Conservation (phyloP, 2,329 filamentous ascomycete species). For the Aspergillus chevalieri region DNA sequence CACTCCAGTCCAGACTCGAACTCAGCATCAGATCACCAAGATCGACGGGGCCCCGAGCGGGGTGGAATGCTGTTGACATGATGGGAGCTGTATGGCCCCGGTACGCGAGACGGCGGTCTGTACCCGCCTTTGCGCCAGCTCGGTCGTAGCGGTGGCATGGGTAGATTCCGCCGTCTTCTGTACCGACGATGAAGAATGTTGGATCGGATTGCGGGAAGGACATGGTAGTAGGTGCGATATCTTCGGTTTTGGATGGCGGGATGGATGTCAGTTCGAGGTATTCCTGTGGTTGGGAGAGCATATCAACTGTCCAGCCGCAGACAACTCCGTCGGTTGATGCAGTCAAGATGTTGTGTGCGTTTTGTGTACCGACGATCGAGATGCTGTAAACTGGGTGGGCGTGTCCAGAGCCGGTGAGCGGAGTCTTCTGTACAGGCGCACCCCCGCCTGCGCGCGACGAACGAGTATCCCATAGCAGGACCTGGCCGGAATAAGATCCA, state of each 20-base stretch:
- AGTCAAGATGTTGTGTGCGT: conserved; percentile 97
- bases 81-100: conserved; percentile 87
- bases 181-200: conserved; percentile 94
- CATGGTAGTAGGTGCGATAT: conserved; percentile 89
- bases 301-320: conserved; percentile 96
- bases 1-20: conserved; percentile 92
- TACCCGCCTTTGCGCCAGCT: conserved; percentile 91
- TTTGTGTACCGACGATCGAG: conserved; percentile 93
- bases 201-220: conserved; percentile 92
- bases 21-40: conserved; percentile 88
- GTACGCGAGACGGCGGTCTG: conserved; percentile 84
- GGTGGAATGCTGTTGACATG: conserved; percentile 94
- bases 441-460: conserved; percentile 64
- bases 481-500: conserved; percentile 92
- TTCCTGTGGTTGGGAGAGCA: conserved; percentile 95
- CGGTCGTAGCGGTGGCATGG: conserved; percentile 96
- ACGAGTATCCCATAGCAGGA: conserved; percentile 93
- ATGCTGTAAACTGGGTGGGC: conserved; percentile 95
- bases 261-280: conserved; percentile 82
- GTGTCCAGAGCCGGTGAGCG: conserved; percentile 87
- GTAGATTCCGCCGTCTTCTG: conserved; percentile 93
- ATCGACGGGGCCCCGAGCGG: conserved; percentile 83
- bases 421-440: conserved; percentile 86
- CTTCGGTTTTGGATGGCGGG: conserved; percentile 81
- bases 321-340: conserved; percentile 95